Base-by-base conservation (phyloP, 2,329 filamentous ascomycete species). In the Arthrobotrys megalospora region DNA sequence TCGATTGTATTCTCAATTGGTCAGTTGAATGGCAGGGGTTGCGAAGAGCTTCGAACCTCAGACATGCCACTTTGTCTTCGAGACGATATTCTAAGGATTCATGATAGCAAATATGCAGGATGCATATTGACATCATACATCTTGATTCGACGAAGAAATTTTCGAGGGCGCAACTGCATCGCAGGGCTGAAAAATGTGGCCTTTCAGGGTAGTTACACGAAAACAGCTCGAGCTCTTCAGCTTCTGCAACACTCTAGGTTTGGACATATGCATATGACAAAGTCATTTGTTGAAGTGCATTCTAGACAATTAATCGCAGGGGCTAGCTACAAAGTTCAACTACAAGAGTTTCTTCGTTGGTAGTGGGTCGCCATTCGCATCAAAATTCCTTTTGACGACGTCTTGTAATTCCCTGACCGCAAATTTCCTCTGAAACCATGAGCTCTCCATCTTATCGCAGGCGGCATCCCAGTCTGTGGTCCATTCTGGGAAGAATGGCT, bases 381-480 rank as follows among this genome's bases (percentile, higher is more conserved):
- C 64, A 14, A 68, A 68, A 19, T 68, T 68, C 48, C 45, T 68
- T n/a, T 41, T 48, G 4, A 68, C 48, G 6, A 55, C 21, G 11
- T 68, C 64, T 55, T 68, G 64, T 12, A 53, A 48, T 21, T 28
- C 64, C 24, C 64, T 68, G n/a, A 55, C 34, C n/a, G 64, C 64
- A 68, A 68, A 68, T 47, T 55, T 68, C 38, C 10, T 68, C 38
- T 68, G 64, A 21, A 68, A 12, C 36, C 50, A 19, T 16, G 64
- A 55, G n/a, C 50, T 45, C 21, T 80, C 69, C 84, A 85, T 84
- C 75, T 83, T 82, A n/a, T 79, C 62, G 36, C 81, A 81, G 0
- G 84, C 83, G n/a, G 66, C 71, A 28, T 83, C 83, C 84, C 84
- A 85, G 47, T 85, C 84, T 4, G 81, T 83, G 0, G 82, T 85